phyloP scores from a whole-genome alignment of 2,329 filamentous ascomycete species.

The Ophiostoma ulmi region DNA sequence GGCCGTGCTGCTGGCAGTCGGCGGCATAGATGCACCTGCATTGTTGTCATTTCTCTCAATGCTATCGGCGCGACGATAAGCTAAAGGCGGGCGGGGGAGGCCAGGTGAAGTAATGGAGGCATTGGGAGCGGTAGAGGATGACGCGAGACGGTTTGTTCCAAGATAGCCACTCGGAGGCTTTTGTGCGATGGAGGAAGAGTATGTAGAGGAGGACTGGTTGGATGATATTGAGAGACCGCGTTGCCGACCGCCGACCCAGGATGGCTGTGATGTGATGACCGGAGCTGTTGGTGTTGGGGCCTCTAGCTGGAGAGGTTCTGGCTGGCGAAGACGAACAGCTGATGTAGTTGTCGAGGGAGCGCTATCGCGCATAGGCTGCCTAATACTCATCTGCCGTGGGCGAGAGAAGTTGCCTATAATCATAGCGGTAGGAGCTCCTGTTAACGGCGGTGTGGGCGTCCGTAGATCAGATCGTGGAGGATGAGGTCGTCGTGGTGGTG shows the following conservation, averaged over 20 bases:
- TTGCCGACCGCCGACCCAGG: slow-evolving; percentile 42
- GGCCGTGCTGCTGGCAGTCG: background rate
- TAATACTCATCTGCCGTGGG: slow-evolving; percentile 51
- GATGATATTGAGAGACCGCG: slow-evolving; percentile 46
- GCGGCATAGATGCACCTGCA: background rate
- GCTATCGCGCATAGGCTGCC: slow-evolving; percentile 35
- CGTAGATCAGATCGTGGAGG: slow-evolving; percentile 12
- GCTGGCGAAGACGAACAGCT: slow-evolving; percentile 24
- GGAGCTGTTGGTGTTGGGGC: background rate
- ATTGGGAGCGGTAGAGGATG: background rate
- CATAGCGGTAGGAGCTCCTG: slow-evolving; percentile 33
- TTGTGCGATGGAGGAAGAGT: slow-evolving; percentile 40
- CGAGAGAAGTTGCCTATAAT: slow-evolving; percentile 56
- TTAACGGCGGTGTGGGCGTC: slow-evolving; percentile 8
- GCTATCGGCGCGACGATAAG: slow-evolving; percentile 37
- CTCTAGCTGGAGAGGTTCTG: slow-evolving; percentile 19
- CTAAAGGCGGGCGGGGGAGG: slow-evolving; percentile 32
- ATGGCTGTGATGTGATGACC: slow-evolving; percentile 21
- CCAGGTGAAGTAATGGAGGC: slow-evolving; percentile 26
- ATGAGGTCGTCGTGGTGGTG: background rate
- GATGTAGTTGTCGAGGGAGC: background rate
- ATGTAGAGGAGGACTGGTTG: slow-evolving; percentile 43
- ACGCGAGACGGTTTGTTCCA: slow-evolving; percentile 31
- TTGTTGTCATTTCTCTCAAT: slow-evolving; percentile 29
- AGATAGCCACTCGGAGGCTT: slow-evolving; percentile 40